Percentiles rank a stretch among this genome's conserved stretches.
Evolutionary conservation across 2,329 filamentous ascomycete genomes (phyloP).

Genomic region (Thielaviopsis euricoi): DNA sequence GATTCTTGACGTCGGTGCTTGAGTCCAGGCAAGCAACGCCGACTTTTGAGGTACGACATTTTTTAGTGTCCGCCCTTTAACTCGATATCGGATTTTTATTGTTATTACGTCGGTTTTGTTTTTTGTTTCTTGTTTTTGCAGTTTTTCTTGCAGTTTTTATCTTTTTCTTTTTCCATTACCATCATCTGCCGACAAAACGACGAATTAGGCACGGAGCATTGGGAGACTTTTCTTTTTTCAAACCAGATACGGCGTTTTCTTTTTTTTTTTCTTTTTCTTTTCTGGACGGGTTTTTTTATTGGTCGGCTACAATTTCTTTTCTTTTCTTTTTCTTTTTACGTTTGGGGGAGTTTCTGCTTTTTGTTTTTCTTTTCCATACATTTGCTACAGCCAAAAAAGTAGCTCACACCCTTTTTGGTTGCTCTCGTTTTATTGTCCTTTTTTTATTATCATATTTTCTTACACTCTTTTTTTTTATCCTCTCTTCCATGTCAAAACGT

Average conservation of each 20-base stretch:
- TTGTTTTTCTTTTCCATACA: not conserved
- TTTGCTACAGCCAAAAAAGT: not conserved
- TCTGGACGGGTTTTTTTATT: not conserved
- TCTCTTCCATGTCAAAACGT: too few species aligned
- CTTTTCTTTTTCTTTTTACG: conserved; percentile 2
- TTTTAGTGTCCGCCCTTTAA: not conserved
- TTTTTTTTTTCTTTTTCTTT: conserved; percentile 1
- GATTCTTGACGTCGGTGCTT: conserved; percentile 11
- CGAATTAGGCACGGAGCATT: not conserved
- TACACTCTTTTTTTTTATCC: too few species aligned
- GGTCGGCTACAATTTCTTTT: not conserved
- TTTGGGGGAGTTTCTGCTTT: not conserved
- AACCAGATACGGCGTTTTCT: not conserved
- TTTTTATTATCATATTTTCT: not conserved
- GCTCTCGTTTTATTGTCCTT: not conserved
- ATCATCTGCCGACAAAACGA: not conserved
- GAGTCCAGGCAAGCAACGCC: conserved; percentile 3
- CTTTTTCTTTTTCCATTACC: not conserved
- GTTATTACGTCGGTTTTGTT: not conserved
- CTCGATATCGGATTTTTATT: not conserved
- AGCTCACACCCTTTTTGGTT: not conserved
- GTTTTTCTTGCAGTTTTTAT: not conserved
- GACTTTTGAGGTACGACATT: not conserved
- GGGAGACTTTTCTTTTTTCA: not conserved
- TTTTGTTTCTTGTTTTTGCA: not conserved